Evolutionary conservation across 2,329 filamentous ascomycete species (phyloP), one percentile per base, ranked within the genome.

Genomic region (Colletotrichum filicis): DNA sequence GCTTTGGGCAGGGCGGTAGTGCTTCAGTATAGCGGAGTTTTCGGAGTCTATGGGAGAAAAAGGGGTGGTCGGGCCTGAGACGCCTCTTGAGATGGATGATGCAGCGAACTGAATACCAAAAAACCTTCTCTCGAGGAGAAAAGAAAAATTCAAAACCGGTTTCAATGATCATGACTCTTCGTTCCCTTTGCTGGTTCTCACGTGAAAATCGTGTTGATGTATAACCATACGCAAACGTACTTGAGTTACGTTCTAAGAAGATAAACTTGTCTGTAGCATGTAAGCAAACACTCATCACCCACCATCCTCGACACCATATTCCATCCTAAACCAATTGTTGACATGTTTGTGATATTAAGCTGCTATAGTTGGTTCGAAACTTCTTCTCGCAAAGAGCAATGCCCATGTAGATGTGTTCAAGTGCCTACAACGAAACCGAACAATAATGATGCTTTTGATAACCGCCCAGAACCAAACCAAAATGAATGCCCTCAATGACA

Each of bases 81-180:
- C 28, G 66, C 66, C 42, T 35, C 65, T 49, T 56, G 66, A 66
- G 28, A 59, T 59, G 66, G 28, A 59, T 62, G 66, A 70, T 65
- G 68, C 53, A 72, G 71, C 71, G 71, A 63, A 63, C 58, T 67
- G 56, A 60, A 68, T 74, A 72, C 71, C 68, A 72, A 53, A 64
- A 16, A 5, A 26, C 26, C 5, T 16, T 26, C 70, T 59, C 37
- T 55, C 55, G 52, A 30, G 32, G 57, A 58, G 52, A 53, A 7
- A 8, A 5, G 24, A 37, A 52, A 52, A 49, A 63, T 12, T 52
- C 42, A 53, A 61, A 24, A 6, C 35, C 19, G 30, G 24, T 49
- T 46, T 24, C 24, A 24, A 66, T 52, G 35, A 64, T 7, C 5
- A 30, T n/a, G 14, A 46, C 12, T 12, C 4, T 22, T 37, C 6